These are phyloP conservation scores for Macroventuria anomochaeta DNA, from an alignment of 2,329 filamentous ascomycete species.

Conservation along the genomic window DNA sequence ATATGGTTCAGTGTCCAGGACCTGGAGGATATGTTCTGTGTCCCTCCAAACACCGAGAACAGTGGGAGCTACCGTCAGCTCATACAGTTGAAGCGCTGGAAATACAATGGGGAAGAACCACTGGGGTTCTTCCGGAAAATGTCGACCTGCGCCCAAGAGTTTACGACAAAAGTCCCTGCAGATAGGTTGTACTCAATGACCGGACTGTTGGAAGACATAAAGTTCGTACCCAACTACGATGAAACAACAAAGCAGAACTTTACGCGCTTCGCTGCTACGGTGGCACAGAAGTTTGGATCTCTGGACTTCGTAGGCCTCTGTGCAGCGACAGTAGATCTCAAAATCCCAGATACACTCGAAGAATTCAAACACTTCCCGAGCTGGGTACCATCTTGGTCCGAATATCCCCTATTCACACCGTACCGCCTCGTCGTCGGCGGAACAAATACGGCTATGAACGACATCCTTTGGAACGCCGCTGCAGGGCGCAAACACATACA, in stretches of 20 bases:
- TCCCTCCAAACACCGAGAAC: too few relatives aligned
- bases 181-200: slow-evolving; percentile 23
- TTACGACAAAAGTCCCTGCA: slow-evolving; percentile 11
- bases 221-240: slow-evolving; percentile 23
- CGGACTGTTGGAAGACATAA: slow-evolving; percentile 17
- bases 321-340: slow-evolving; percentile 26
- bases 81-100: slow-evolving; percentile 21
- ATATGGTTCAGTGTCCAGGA: slow-evolving; percentile 16
- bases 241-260: slow-evolving; percentile 15
- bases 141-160: slow-evolving; percentile 8
- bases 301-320: slow-evolving; percentile 25
- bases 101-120: slow-evolving; percentile 17
- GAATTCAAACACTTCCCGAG: slow-evolving; percentile 36
- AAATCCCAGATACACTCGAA: slow-evolving; percentile 28
- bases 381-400: slow-evolving; percentile 46
- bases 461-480: slow-evolving; percentile 21
- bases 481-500: slow-evolving; percentile 13
- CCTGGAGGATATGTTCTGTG: slow-evolving; percentile 16
- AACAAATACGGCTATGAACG: background rate
- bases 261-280: slow-evolving; percentile 15
- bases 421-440: slow-evolving; percentile 19
- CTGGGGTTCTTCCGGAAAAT: slow-evolving; percentile 22
- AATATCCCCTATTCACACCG: slow-evolving; percentile 15
- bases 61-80: slow-evolving; percentile 15
- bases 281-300: slow-evolving; percentile 16